Conservation (phyloP, 2,329 filamentous ascomycete genomes). For the Pezicula carpinea region DNA sequence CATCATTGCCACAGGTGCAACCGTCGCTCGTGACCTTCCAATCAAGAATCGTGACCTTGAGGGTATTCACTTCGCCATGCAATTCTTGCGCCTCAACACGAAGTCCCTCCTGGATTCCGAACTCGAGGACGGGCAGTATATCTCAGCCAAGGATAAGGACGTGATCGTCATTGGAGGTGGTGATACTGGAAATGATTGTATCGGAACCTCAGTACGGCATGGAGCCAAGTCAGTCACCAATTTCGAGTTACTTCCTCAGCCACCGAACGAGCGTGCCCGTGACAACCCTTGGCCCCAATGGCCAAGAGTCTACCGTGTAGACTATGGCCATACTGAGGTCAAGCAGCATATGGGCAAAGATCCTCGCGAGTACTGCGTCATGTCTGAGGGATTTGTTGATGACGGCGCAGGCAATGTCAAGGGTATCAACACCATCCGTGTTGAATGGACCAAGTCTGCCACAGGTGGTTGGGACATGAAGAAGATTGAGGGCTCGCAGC, state of each 20-base stretch:
- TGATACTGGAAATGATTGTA: constrained; percentile 97
- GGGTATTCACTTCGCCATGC: constrained; percentile 94
- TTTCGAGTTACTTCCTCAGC: constrained; percentile 92
- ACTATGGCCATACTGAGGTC: constrained; percentile 94
- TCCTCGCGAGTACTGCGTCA: constrained; percentile 95
- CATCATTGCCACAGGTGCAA: constrained; percentile 87
- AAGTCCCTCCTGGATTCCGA: constrained; percentile 94
- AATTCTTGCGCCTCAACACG: constrained; percentile 96
- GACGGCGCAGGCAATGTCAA: constrained; percentile 84
- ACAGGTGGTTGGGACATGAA: constrained; percentile 98
- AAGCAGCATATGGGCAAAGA: constrained; percentile 95
- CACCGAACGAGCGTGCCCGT: constrained; percentile 79
- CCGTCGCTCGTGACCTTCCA: constrained; percentile 86
- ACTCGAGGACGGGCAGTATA: constrained; percentile 77
- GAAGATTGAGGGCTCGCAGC: constrained; percentile 85
- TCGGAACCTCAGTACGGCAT: constrained; percentile 92
- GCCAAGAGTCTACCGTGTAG: constrained; percentile 97
- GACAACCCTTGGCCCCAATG: constrained; percentile 99
- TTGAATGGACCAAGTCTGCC: constrained; percentile 91
- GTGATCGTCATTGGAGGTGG: constrained; percentile 96
- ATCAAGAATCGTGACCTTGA: constrained; percentile 85
- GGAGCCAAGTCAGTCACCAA: constrained; percentile 95
- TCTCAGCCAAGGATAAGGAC: constrained; percentile 92
- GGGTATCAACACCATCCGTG: constrained; percentile 92
- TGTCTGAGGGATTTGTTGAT: constrained; percentile 94